Percentiles rank a stretch among this genome's conserved stretches.
Evolutionary conservation across 495 filamentous ascomycete genomes (phyloP).

Genomic region (Astrothelium subdiscretum): DNA sequence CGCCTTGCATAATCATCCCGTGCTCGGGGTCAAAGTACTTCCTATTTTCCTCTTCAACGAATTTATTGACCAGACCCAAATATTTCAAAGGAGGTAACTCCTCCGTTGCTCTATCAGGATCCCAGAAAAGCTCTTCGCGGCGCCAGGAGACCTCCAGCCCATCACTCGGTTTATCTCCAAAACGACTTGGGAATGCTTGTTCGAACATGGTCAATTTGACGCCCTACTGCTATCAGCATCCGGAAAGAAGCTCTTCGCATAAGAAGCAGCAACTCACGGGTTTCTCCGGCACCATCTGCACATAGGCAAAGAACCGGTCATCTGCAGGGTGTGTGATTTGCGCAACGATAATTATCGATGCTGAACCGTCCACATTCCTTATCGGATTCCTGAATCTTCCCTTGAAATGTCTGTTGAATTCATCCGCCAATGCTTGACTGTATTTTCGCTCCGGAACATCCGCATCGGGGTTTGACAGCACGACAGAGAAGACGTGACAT

Average conservation of each 20-base stretch:
- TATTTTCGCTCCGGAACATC: neutral
- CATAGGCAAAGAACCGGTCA: neutral
- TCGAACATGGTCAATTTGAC: neutral
- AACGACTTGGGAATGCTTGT: neutral
- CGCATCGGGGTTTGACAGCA: neutral
- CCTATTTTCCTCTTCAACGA: neutral
- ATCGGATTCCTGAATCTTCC: neutral
- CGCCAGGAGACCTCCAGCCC: neutral
- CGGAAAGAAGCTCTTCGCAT: neutral
- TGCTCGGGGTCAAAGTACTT: neutral
- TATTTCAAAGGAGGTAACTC: neutral
- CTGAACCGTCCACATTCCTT: neutral
- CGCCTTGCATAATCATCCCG: neutral
- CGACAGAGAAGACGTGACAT: neutral
- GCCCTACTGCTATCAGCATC: neutral
- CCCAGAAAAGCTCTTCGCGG: neutral
- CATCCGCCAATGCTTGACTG: neutral
- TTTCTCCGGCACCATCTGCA: neutral
- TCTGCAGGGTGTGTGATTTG: neutral
- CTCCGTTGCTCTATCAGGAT: neutral
- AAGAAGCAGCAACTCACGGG: neutral
- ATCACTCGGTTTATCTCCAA: neutral
- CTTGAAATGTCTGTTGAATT: neutral
- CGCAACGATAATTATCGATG: neutral
- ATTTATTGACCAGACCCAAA: neutral